Percentiles rank a stretch among this genome's conserved stretches.
Evolutionary conservation across 495 filamentous ascomycete genomes (phyloP).

Genomic region (Rostrohypoxylon terebratum): DNA sequence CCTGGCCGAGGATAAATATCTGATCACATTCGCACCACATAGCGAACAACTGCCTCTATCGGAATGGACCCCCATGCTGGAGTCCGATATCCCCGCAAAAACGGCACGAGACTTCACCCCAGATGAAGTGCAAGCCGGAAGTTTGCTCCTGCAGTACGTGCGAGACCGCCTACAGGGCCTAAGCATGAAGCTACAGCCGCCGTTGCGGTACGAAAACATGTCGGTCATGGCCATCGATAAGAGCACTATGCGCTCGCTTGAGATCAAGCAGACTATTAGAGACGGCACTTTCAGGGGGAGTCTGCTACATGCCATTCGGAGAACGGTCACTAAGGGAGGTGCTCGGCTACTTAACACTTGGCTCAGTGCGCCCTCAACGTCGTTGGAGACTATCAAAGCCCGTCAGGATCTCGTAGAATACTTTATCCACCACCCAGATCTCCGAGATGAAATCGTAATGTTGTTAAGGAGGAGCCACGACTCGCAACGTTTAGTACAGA

Average conservation of each 20-base stretch:
- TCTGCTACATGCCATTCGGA: conserved; percentile 85
- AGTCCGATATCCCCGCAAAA: conserved; percentile 67
- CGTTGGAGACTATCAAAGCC: conserved; percentile 78
- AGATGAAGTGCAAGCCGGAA: conserved; percentile 74
- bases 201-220: conserved; percentile 73
- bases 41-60: conserved; percentile 64
- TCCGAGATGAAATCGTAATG: conserved; percentile 73
- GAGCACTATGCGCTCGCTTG: conserved; percentile 87
- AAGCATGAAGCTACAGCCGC: conserved; percentile 88
- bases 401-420: conserved; percentile 84
- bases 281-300: conserved; percentile 83
- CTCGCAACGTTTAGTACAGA: conserved; percentile 89
- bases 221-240: conserved; percentile 92
- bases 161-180: conserved; percentile 77
- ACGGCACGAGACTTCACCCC: conserved; percentile 56
- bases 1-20: conserved; percentile 67
- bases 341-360: conserved; percentile 83
- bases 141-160: conserved; percentile 84
- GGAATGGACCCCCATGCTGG: conserved; percentile 81
- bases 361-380: conserved; percentile 90
- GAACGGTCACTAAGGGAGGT: conserved; percentile 91
- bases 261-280: conserved; percentile 85
- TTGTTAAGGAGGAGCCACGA: conserved; percentile 85
- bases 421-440: conserved; percentile 70
- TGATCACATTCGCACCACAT: conserved; percentile 66